Conservation (phyloP, 345 rosid species). For the Populus pruinosa region DNA sequence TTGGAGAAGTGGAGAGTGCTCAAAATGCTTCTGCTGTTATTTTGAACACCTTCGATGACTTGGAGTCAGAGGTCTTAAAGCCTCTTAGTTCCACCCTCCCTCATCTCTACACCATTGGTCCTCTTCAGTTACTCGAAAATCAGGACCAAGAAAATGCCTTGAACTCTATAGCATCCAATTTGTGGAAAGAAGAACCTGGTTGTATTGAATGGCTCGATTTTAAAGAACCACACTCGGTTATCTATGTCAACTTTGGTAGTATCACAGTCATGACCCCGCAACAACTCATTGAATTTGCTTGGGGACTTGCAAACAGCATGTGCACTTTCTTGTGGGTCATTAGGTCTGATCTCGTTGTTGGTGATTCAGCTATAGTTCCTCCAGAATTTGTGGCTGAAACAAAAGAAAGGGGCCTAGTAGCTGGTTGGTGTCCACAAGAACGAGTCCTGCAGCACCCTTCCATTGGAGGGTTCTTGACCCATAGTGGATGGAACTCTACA, state of each 20-base stretch:
- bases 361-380: constrained; percentile 13
- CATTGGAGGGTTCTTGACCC: constrained; percentile 18
- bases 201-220: constrained; percentile 18
- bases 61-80: constrained; percentile 3
- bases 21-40: constrained; percentile 9
- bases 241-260: constrained; percentile 16
- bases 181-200: constrained; percentile 14
- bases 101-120: constrained; percentile 5
- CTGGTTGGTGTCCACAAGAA: constrained; percentile 21
- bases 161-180: neutral
- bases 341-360: constrained; percentile 15
- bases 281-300: constrained; percentile 20
- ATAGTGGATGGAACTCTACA: constrained; percentile 17
- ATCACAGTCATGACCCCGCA: constrained; percentile 11
- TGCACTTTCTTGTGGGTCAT: constrained; percentile 21
- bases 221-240: neutral
- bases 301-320: constrained; percentile 26
- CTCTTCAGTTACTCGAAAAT: constrained; percentile 6
- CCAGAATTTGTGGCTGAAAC: constrained; percentile 9
- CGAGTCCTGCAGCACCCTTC: constrained; percentile 17
- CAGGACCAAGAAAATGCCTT: neutral
- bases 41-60: constrained; percentile 14
- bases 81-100: neutral
- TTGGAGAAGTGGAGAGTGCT: neutral
- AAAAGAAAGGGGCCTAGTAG: constrained; percentile 2